Evolutionary conservation across 2,329 filamentous ascomycete genomes (phyloP).

Genomic region (Byssoonygena ceratinophila): DNA sequence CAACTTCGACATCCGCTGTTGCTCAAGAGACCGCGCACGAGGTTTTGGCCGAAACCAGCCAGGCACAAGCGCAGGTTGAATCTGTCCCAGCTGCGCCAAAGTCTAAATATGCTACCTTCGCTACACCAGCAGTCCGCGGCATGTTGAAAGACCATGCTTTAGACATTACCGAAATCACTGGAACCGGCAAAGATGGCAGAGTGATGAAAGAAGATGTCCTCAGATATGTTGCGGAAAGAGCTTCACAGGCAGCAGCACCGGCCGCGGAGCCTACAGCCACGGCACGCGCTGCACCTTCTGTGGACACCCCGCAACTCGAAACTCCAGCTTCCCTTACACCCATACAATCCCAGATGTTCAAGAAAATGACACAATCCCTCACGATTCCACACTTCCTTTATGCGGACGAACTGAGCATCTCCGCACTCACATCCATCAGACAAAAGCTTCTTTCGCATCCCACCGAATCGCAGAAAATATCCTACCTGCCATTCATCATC

Average conservation of each 20-base stretch:
- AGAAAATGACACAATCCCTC: constrained; percentile 86
- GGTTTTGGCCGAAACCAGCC: constrained; percentile 2
- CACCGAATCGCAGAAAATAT: constrained; percentile 54
- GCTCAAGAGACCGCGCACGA: constrained; percentile 13
- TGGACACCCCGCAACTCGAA: constrained; percentile 48
- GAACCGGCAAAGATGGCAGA: constrained; percentile 81
- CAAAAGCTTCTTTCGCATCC: constrained; percentile 57
- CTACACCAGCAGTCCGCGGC: constrained; percentile 86
- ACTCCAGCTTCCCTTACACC: constrained; percentile 59
- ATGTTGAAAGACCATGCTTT: constrained; percentile 69
- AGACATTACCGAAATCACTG: constrained; percentile 65
- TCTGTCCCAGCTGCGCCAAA: constrained; percentile 16
- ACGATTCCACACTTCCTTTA: constrained; percentile 92
- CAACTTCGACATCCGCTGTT: constrained; percentile 14
- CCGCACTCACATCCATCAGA: constrained; percentile 61
- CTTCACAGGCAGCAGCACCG: constrained; percentile 20
- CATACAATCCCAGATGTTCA: constrained; percentile 91
- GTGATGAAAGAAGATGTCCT: constrained; percentile 89
- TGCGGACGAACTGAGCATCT: constrained; percentile 78
- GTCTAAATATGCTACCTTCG: constrained; percentile 62
- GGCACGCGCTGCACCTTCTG: constrained; percentile 16
- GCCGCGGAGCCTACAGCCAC: constrained; percentile 23
- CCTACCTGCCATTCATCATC: constrained; percentile 87
- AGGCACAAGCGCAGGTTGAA: constrained; percentile 16
- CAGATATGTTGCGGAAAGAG: constrained; percentile 51